phyloP scores from a whole-genome alignment of 78 protist genomes.

The Dictyostelium brefeldianum region DNA sequence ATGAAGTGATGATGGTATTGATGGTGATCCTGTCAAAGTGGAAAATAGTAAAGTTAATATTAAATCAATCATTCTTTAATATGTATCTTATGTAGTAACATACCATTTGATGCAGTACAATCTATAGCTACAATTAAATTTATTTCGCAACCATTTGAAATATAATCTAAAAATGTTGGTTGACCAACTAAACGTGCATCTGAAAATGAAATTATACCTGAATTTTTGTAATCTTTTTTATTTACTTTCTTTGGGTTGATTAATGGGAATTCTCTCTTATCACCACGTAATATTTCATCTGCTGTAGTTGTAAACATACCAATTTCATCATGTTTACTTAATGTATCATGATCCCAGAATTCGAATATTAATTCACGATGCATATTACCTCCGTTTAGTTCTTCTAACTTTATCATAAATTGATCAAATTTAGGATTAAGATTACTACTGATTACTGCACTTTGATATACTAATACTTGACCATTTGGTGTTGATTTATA shows the following conservation, averaged over 20 bases:
- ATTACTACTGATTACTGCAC: conserved; percentile 53
- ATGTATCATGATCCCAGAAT: conserved; percentile 78
- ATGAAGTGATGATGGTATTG: conserved; percentile 75
- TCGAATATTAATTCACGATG: conserved; percentile 27
- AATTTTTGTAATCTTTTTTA: conserved; percentile 41
- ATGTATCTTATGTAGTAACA: too few relatives aligned
- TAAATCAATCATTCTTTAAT: too few relatives aligned
- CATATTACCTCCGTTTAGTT: conserved; percentile 7
- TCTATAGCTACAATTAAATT: conserved; percentile 88
- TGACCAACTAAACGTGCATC: conserved; percentile 1
- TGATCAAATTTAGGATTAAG: conserved; percentile 74
- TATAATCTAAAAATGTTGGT: conserved; percentile 81
- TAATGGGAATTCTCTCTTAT: conserved; percentile 4
- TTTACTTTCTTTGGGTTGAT: conserved; percentile 65
- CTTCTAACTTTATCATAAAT: not conserved
- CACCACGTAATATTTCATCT: not conserved
- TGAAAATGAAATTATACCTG: conserved; percentile 63
- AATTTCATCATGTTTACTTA: conserved; percentile 81
- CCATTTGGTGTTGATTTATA: not conserved
- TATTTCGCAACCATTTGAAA: conserved; percentile 80
- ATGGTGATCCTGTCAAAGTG: conserved; percentile 67
- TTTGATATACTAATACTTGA: conserved; percentile 52
- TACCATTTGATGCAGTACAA: too few relatives aligned
- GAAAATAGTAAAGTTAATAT: too few relatives aligned
- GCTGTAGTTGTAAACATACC: conserved; percentile 46